Evolutionary conservation across 768 basidiomycete species (phyloP), one percentile per base, ranked within the genome.

Genomic region (Termitomyces sp.): DNA sequence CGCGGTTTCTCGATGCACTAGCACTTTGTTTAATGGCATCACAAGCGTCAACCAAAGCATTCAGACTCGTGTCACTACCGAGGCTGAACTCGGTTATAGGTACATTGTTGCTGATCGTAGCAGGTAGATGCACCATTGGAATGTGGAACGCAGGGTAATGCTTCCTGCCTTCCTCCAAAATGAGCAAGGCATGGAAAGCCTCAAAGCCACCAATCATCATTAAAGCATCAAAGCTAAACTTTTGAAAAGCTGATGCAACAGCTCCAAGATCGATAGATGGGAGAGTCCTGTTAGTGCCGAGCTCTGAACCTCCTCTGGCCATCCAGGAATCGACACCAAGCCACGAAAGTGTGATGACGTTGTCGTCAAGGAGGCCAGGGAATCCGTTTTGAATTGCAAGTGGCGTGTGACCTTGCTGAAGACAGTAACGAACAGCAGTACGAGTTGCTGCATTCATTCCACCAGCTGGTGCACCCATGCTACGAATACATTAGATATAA

Each of bases 21-120:
- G 97, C 97, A 67, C 93, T 95, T 79, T 99, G 97, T 75, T 95
- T 97, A 76, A 99, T 98, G 44, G 95, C 87, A 73, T 99, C 97
- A 69, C 96, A 98, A 10, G 97, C 97, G 59, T 95, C 92, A 53
- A 98, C 94, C 32, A 99, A 79, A 4, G 95, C 94, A 70, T 98
- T 99, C 79, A 99, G 76, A 72, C 90, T 92, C 22, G 97, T 99
- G 68, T 99, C 97, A 64, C 87, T 90, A 46, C 97, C 97, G 58
- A 99, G 75, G 69, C 92, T 95, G 73, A 92, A 93, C 70, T 98
- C 95, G 50, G 96, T 98, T 78, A 98, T 72, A 3, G 97, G 97
- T 13, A 99, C 97, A 65, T 99, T 99, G 75, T 99, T 99, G 63
- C 92, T 94, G 69, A 99, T 89, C 49, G 94, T 97, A 33, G 96